Evolutionary conservation across 306 rosid genomes (phyloP).

Genomic region (Quercus variabilis): DNA sequence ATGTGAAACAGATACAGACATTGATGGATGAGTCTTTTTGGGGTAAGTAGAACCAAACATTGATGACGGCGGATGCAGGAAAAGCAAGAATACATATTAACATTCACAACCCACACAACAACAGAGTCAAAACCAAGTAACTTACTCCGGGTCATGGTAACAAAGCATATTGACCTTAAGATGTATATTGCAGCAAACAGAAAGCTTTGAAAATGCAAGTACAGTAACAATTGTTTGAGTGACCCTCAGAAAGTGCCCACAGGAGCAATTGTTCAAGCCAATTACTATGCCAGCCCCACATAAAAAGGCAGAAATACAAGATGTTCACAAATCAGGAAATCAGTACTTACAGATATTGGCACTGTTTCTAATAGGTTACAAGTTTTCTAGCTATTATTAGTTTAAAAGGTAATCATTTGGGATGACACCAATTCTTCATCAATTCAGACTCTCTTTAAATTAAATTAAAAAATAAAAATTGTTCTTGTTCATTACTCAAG

Average conservation of each 20-base stretch:
- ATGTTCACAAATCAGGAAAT: not conserved
- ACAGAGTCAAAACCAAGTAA: not conserved
- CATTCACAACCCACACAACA: not conserved
- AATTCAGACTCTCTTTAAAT: not conserved
- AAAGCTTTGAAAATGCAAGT: no score
- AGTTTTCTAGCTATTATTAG: not conserved
- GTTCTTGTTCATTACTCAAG: not conserved
- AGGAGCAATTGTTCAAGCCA: no score
- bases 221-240: no score
- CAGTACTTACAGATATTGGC: not conserved
- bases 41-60: not conserved
- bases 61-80: not conserved
- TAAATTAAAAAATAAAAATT: not conserved
- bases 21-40: not conserved
- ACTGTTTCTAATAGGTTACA: not conserved
- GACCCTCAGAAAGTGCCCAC: no score
- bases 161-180: no score
- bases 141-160: not conserved
- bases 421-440: not conserved
- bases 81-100: not conserved
- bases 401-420: not conserved
- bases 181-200: no score
- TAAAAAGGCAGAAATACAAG: not conserved
- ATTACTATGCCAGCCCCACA: no score
- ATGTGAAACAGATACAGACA: not conserved